These are phyloP conservation scores for Deinandra increscens DNA, from an alignment of 129 eudicot species.

Conservation along the genomic window DNA sequence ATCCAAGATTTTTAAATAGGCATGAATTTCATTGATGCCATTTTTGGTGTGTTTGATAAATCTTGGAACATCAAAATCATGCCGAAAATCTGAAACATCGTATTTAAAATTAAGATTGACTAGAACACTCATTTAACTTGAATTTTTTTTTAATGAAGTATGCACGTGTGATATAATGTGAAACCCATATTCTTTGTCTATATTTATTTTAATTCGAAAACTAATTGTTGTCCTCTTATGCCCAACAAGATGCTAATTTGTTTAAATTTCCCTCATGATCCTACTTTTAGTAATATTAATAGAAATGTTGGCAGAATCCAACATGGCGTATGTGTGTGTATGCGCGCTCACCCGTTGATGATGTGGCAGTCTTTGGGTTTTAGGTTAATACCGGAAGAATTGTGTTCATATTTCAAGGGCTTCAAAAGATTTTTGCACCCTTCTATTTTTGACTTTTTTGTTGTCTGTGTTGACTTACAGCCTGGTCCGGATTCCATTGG, in stretches of 20 bases:
- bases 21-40: too few relatives aligned
- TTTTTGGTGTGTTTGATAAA: too few relatives aligned
- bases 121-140: background rate
- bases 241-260: background rate
- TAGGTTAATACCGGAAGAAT: background rate
- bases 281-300: background rate
- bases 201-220: background rate
- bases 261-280: background rate
- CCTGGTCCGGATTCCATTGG: constrained; percentile 73
- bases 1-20: background rate
- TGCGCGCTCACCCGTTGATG: background rate
- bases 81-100: background rate
- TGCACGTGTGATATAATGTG: background rate
- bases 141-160: background rate
- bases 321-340: background rate
- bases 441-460: constrained; percentile 10
- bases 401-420: background rate
- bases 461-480: constrained; percentile 19
- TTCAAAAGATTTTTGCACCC: background rate
- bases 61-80: background rate
- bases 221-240: background rate
- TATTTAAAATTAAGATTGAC: background rate
- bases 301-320: background rate
- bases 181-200: background rate
- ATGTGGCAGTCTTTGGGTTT: background rate